Base-by-base conservation (phyloP, 352 stramenopile genomes). In the Elongisporangium undulatum region DNA sequence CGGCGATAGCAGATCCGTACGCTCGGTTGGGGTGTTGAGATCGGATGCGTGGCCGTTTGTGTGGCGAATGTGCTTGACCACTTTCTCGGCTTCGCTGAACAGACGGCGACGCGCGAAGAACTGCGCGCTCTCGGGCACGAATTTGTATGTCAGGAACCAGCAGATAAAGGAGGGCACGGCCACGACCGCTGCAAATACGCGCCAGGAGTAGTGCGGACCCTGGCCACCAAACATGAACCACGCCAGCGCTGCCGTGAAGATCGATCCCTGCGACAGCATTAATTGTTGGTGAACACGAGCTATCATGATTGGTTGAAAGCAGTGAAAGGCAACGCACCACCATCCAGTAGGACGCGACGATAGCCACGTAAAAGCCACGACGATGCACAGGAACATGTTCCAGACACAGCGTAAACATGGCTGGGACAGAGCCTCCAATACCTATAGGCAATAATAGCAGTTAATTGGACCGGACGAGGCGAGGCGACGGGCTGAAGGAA, bases 321-420 rank as follows among this genome's bases (percentile, higher is more conserved):
- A 22, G 13, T 19, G 21, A 50, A 17, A 17, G 15, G 16, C 48
- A n/a, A 10, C 79, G 39, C 59, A 85, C 79, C 56, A 97, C 72
- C 86, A 97, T 97, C 90, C 90, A 97, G 67, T 95, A 97, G 3
- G 80, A 88, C 16, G 86, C 87, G 8, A 97, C 78, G 51, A 95
- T 76, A 19, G 86, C 96, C 49, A 97, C 74, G 65, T 92, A 94
- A 38, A 85, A 87, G 16, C 87, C 89, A 38, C 88, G 87, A 19
- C 72, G 78, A 24, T 73, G 56, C 1, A 71, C 72, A 4, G 90
- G 88, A n/a, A 96, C 83, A 39, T 96, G 81, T 65, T 97, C 90
- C 13, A 85, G 82, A 60, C 85, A 93, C 17, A 97, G 71, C 5
- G 88, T 89, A 64, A 97, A 97, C 55, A 95, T 82, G 8, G 81